A percentile compares a stretch with the other conserved stretches of the same genome.
These are phyloP conservation scores for Claviceps maximensis DNA, from an alignment of 2,329 filamentous ascomycete genomes.

Conservation along the genomic window DNA sequence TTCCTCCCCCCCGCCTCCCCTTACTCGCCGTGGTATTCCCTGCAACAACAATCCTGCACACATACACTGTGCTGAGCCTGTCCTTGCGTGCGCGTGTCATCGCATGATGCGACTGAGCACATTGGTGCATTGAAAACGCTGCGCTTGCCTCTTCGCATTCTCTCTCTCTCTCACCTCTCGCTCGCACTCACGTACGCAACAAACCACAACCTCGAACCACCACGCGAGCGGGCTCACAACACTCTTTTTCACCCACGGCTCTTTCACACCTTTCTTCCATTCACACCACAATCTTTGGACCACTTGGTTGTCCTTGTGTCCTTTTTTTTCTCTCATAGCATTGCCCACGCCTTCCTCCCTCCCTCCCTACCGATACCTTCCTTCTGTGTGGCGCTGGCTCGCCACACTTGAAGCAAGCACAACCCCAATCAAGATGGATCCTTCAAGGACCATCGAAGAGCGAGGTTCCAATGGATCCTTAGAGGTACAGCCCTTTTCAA, in stretches of 20 bases:
- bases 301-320: not conserved
- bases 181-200: not conserved
- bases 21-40: not conserved
- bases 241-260: not conserved
- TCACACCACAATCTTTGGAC: slow-evolving; percentile 1
- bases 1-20: not conserved
- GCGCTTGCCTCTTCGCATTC: not conserved
- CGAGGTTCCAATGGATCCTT: slow-evolving; percentile 16
- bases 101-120: slow-evolving; percentile 5
- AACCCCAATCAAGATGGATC: slow-evolving; percentile 20
- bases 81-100: not conserved
- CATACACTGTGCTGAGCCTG: not conserved
- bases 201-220: not conserved
- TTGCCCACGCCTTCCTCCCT: not conserved
- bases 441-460: slow-evolving; percentile 19
- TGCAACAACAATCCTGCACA: not conserved
- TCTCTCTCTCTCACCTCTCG: not conserved
- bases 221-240: not conserved
- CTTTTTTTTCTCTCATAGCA: not conserved
- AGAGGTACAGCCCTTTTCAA: slow-evolving; percentile 26
- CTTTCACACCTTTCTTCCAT: not conserved
- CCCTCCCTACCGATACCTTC: not conserved
- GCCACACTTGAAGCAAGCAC: slow-evolving; percentile 6
- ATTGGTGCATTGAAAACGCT: not conserved
- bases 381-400: slow-evolving; percentile 9